Base-by-base conservation (phyloP, 2,329 filamentous ascomycete genomes). In the Coniochaeta hoffmannii region DNA sequence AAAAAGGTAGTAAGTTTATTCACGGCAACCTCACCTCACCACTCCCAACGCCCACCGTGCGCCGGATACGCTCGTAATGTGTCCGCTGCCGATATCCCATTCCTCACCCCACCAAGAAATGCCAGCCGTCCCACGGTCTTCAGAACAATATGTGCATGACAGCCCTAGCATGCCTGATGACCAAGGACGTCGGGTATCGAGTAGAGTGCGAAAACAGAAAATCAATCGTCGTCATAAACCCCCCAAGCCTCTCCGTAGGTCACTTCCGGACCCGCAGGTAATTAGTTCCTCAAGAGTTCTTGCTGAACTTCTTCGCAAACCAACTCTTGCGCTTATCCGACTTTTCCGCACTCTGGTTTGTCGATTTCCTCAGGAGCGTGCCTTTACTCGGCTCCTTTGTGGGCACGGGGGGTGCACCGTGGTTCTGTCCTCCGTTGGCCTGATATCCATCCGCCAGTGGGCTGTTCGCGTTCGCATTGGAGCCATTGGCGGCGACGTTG, bases 321-420 rank as follows among this genome's bases (percentile, higher is more conserved):
- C 92, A 96, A 68, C 91, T 94, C 79, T 91, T 92, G 61, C 89
- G 81, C 78, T 96, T 96, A 58, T 91, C 87, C 69, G 59, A 54
- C 19, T 58, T 44, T 54, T 56, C 38, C 19, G 38, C 15, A 44
- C 41, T 54, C 19, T 60, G 57, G 8, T 58, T 41, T 14, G 60
- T 57, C 14, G 62, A 58, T 38, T 68, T 66, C 50, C 64, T 62
- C 32, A 63, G 35, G 8, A 67, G 59, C 19, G 61, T 22, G 22
- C 61, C 65, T 9, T 38, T 51, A 19, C 56, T 62, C 3, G 41
- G 11, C 4, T 67, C 66, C 57, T 73, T 73, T 28, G 62, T 65
- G 9, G 70, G 70, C 38, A 69, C 66, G 24, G 65, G 59, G 3
- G 69, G 69, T 9, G 63, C 35, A 14, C 55, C 55, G 38, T 60